Evolutionary conservation across 2,329 filamentous ascomycete genomes (phyloP), one percentile per base, ranked within the genome.

Genomic region (Bertia moriformis): DNA sequence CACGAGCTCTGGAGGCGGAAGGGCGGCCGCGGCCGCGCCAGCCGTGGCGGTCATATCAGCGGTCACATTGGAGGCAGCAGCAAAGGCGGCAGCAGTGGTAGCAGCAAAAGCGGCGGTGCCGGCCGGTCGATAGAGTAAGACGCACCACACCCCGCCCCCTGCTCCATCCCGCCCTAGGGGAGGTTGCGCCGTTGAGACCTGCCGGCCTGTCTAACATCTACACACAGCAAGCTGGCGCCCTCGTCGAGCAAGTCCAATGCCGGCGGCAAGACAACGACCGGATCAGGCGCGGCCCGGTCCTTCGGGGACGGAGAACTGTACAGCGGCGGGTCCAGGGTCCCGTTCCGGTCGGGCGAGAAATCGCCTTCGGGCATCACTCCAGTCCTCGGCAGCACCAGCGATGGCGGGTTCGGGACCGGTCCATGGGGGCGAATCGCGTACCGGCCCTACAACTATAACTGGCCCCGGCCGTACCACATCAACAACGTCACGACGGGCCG

Each of bases 351-450:
- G 2, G 79, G 78, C 4, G n/a, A 29, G 0, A 42, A 41, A 12
- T 65, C 65, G 1, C 67, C 64, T 1, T 55, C 63, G 3, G 66
- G 68, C 3, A 66, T 81, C 27, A 54, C 73, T 19, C 58, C 62
- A 0, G 65, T 73, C 14, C 55, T 75, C 37, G 54, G 74, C 17
- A 57, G 80, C 2, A 50, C 67, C 3, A 65, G 62, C 3, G 54
- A 58, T 10, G 56, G 81, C 7, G 61, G 62, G 17, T 68, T 80
- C 55, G 78, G 79, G 66, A 72, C 77, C 1, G 78, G 74, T 3
- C 43, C 73, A 27, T 85, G 78, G 75, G 60, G 77, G 5, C 72
- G 71, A 49, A 69, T 71, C 44, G 71, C 72, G 1, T 80, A 80
- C 53, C 22, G 7, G 22, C 22, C n/a, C 7, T 27, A n/a, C 7